Evolutionary conservation across 768 basidiomycete genomes (phyloP).

Genomic region (Russula olivacea): DNA sequence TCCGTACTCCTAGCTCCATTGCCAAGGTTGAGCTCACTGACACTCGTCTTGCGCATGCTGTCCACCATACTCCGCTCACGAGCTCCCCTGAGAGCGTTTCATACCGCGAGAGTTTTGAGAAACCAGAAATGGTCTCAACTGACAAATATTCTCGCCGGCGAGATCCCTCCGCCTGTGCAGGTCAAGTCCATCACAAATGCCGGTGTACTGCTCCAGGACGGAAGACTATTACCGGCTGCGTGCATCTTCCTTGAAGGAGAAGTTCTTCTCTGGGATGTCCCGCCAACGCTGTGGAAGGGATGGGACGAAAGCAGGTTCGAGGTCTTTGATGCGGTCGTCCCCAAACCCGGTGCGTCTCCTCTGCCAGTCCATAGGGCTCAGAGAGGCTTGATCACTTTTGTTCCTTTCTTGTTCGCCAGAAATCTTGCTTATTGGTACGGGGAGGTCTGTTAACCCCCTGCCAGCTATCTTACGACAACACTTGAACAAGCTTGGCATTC

Average conservation of each 20-base stretch:
- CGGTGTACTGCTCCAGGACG: constrained; percentile 71
- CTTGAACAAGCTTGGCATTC: constrained; percentile 72
- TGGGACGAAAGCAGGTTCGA: constrained; percentile 75
- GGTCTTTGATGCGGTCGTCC: constrained; percentile 75
- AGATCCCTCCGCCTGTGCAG: constrained; percentile 61
- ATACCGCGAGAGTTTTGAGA: constrained; percentile 11
- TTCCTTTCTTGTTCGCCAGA: constrained; percentile 42
- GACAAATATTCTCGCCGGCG: constrained; percentile 71
- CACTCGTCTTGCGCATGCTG: not conserved
- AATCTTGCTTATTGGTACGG: constrained; percentile 86
- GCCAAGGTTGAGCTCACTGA: not conserved
- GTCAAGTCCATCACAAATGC: constrained; percentile 56
- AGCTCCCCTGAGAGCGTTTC: constrained; percentile 10
- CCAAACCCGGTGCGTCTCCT: constrained; percentile 68
- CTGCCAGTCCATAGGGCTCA: not conserved
- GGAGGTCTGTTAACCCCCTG: constrained; percentile 59
- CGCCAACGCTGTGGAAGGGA: constrained; percentile 51
- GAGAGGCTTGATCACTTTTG: not conserved
- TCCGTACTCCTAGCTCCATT: not conserved
- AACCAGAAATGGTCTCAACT: constrained; percentile 31
- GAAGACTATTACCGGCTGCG: constrained; percentile 68
- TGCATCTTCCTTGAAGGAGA: constrained; percentile 83
- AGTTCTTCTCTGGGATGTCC: constrained; percentile 88
- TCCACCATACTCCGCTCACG: constrained; percentile 8
- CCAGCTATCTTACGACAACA: constrained; percentile 62